Evolutionary conservation across 306 rosid genomes (phyloP), one percentile per base, ranked within the genome.

Genomic region (Cucumis melo): DNA sequence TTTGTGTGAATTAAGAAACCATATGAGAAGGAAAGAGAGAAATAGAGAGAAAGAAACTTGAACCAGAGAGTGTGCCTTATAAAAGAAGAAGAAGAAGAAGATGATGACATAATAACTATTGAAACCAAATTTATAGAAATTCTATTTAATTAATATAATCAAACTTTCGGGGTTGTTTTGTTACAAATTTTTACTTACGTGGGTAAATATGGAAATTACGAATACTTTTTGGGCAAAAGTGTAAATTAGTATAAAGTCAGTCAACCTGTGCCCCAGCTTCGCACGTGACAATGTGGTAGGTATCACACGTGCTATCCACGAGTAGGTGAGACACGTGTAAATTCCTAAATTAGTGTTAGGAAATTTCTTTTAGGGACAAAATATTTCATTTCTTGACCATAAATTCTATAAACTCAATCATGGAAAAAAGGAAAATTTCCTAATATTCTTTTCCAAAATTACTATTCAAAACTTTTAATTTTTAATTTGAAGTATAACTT

Each of bases 1-100:
- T 66, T 66, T 80, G 63, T 60, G 81, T n/a, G 84, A 82, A 80
- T 39, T 74, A 85, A 88, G 86, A 86, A 87, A 88, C 63, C 65
- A 81, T 55, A 83, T 81, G 82, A 75, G 82, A 84, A 83, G 77
- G 77, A 80, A 73, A 79, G 73, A 21, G 64, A n/a, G 64, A 34
- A 12, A 39, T 16, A 27, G 42, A 62, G 73, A 67, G 55, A 32
- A 66, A 21, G 74, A 44, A 68, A 20, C 74, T 44, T 44, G 74
- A 68, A 68, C 48, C 77, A 73, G 77, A 73, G 77, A 51, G 58
- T 27, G 62, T 73, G 62, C 53, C 10, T 72, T 54, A 19, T 54
- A 6, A 19, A 46, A 46, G 15, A 46, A 46, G 36, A 4, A 32
- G 36, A 72, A 32, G 36, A 72, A 21, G 74, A 71, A 71, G 59